Conservation (phyloP, 371 early-diverging fungal species). For the Mortierella sp. region DNA sequence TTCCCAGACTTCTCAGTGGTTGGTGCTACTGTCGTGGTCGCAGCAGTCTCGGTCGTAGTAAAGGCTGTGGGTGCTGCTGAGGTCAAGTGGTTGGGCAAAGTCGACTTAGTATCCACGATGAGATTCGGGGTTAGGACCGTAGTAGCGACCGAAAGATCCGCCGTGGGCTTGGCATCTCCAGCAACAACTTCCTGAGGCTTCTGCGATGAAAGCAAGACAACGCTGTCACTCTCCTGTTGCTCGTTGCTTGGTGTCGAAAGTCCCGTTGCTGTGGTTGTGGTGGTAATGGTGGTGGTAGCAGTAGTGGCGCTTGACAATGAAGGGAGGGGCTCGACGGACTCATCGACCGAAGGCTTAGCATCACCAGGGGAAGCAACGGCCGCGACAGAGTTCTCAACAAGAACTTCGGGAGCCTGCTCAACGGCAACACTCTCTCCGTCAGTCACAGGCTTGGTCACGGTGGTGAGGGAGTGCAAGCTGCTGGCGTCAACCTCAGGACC, state of each 20-base stretch:
- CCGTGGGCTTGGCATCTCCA: conserved; percentile 21
- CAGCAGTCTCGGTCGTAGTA: not conserved
- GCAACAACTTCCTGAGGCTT: not conserved
- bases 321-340: conserved; percentile 10
- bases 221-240: not conserved
- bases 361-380: conserved; percentile 7
- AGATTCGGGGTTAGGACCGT: not conserved
- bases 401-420: conserved; percentile 21
- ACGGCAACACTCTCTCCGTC: conserved; percentile 30
- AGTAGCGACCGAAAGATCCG: conserved; percentile 17
- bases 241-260: not conserved
- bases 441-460: conserved; percentile 23
- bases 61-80: not conserved
- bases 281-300: not conserved
- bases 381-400: not conserved
- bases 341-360: conserved; percentile 23
- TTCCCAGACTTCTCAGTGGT: not conserved
- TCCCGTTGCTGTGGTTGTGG: not conserved
- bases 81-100: not conserved
- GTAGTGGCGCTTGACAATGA: not conserved
- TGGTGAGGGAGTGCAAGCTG: conserved; percentile 27
- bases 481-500: conserved; percentile 27
- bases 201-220: conserved; percentile 15
- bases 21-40: not conserved
- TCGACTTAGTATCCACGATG: not conserved